Evolutionary conservation across 441 rosid genomes (phyloP).

Genomic region (Brassica balearica): DNA sequence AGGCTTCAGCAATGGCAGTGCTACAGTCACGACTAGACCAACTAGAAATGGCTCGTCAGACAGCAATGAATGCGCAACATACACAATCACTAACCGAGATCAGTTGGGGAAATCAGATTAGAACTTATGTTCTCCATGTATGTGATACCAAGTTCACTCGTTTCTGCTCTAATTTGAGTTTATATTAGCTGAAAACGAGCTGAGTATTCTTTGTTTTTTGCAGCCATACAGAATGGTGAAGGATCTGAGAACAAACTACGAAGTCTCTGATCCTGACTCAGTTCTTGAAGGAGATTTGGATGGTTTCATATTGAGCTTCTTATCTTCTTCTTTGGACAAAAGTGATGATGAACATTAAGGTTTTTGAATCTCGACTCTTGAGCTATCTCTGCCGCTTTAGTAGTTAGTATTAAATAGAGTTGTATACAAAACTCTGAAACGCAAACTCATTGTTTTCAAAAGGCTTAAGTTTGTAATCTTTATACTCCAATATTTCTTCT

Average conservation of each 20-base stretch:
- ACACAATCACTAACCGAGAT: constrained; percentile 92
- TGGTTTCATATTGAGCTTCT: constrained; percentile 81
- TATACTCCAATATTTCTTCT: not conserved
- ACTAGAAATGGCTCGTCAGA: constrained; percentile 91
- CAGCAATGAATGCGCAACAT: constrained; percentile 90
- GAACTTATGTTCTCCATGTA: constrained; percentile 94
- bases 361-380: constrained; percentile 19
- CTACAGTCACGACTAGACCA: constrained; percentile 94
- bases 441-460: constrained; percentile 1
- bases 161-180: not conserved
- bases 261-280: constrained; percentile 88
- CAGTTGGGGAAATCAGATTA: constrained; percentile 97
- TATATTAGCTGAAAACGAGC: not conserved
- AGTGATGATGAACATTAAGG: constrained; percentile 46
- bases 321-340: constrained; percentile 76
- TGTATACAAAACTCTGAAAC: not conserved
- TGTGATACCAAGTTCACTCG: constrained; percentile 28
- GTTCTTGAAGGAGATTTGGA: constrained; percentile 97
- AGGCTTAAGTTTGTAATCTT: constrained; percentile 1
- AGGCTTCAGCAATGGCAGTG: constrained; percentile 98
- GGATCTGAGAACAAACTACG: constrained; percentile 91
- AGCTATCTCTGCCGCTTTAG: constrained; percentile 5
- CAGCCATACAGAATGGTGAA: constrained; percentile 97
- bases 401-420: not conserved
- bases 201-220: constrained; percentile 24